Conservation (phyloP, 352 stramenopile genomes). For the Blastocystis sp. region DNA sequence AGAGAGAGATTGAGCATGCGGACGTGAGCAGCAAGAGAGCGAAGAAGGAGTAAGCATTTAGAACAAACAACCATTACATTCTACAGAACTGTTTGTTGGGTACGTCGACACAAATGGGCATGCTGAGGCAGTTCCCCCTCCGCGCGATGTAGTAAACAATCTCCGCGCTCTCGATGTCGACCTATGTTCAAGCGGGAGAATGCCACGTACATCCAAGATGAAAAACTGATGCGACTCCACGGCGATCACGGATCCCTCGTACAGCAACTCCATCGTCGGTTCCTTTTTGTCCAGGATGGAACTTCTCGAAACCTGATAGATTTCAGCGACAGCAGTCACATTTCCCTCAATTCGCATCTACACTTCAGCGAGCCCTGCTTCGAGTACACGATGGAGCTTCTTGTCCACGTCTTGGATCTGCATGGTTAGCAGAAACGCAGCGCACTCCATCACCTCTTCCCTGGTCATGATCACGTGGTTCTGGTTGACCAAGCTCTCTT, state of each 20-base stretch:
- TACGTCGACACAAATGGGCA: constrained; percentile 24
- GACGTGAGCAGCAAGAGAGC: neutral
- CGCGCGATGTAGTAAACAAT: constrained; percentile 46
- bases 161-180: neutral
- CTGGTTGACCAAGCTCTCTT: constrained; percentile 16
- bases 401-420: neutral
- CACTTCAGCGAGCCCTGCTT: too few relatives aligned
- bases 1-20: neutral
- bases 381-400: neutral
- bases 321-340: neutral
- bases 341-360: constrained; percentile 3
- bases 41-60: constrained; percentile 1
- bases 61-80: constrained; percentile 28
- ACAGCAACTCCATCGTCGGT: neutral
- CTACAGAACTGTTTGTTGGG: constrained; percentile 4
- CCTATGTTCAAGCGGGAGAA: neutral
- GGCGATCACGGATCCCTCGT: neutral
- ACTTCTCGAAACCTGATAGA: neutral
- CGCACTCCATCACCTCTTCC: neutral
- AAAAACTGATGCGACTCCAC: constrained; percentile 38
- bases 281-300: neutral
- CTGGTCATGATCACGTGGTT: neutral
- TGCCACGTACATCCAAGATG: constrained; percentile 15
- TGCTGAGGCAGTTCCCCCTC: constrained; percentile 26
- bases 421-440: neutral